Percentiles rank a stretch among this genome's conserved stretches.
These are phyloP conservation scores for Cercospora brassicicola DNA, from an alignment of 2,329 filamentous ascomycete species.

Conservation along the genomic window DNA sequence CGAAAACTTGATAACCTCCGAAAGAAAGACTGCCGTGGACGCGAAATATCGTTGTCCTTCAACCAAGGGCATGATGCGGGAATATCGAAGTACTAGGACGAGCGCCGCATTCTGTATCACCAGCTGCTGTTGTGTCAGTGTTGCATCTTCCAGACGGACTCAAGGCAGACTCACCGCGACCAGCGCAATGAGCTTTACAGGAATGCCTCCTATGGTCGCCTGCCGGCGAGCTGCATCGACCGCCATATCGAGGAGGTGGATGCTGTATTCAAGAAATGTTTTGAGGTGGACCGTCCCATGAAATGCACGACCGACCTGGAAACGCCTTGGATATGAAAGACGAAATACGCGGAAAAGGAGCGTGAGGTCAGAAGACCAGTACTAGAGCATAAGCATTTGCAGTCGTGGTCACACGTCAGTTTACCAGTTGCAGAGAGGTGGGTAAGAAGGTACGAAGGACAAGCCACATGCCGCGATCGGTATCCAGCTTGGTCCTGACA, in stretches of 20 bases:
- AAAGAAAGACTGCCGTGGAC: slow-evolving; percentile 90
- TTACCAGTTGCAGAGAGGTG: background rate
- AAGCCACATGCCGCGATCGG: slow-evolving; percentile 10
- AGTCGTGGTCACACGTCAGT: background rate
- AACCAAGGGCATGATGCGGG: slow-evolving; percentile 81
- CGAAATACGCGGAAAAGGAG: slow-evolving; percentile 3
- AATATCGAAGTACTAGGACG: slow-evolving; percentile 89
- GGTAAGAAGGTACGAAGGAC: background rate
- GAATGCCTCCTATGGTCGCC: slow-evolving; percentile 52
- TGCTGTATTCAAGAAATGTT: slow-evolving; percentile 4
- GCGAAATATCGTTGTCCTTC: slow-evolving; percentile 87
- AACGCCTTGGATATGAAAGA: background rate
- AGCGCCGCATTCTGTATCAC: slow-evolving; percentile 78
- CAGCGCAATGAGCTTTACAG: slow-evolving; percentile 67
- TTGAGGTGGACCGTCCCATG: slow-evolving; percentile 7
- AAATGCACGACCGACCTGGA: background rate
- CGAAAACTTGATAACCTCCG: slow-evolving; percentile 85
- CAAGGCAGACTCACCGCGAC: slow-evolving; percentile 52
- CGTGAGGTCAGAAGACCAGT: slow-evolving; percentile 20
- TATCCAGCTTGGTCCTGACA: background rate
- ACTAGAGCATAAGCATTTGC: slow-evolving; percentile 1
- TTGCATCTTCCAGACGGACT: slow-evolving; percentile 14
- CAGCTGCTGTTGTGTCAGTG: slow-evolving; percentile 54
- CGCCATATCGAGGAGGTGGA: slow-evolving; percentile 18
- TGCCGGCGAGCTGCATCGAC: slow-evolving; percentile 25